Conservation (phyloP, 495 filamentous ascomycete species). For the Letharia lupina region DNA sequence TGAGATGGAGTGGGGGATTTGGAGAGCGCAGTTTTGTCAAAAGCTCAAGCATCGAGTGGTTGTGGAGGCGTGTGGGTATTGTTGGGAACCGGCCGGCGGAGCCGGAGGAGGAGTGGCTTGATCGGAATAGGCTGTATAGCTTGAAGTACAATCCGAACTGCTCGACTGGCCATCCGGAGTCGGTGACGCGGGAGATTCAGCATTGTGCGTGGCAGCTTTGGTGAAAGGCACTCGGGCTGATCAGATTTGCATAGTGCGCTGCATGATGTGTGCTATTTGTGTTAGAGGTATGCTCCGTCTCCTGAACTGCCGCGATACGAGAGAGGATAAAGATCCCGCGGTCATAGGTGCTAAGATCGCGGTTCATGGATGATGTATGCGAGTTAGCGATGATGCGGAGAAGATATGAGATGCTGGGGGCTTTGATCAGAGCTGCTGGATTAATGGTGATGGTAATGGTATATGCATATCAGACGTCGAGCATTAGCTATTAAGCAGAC, state of each 20-base stretch:
- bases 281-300: slow-evolving; percentile 28
- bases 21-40: slow-evolving; percentile 11
- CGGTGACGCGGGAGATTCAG: too few relatives aligned
- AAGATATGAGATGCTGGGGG: background rate
- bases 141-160: slow-evolving; percentile 17
- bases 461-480: background rate
- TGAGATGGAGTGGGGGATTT: slow-evolving; percentile 15
- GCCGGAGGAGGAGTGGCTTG: slow-evolving; percentile 26
- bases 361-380: background rate
- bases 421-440: background rate
- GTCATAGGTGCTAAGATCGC: slow-evolving; percentile 18
- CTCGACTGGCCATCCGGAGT: slow-evolving; percentile 15
- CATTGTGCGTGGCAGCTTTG: too few relatives aligned
- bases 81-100: slow-evolving; percentile 11
- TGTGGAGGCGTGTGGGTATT: too few relatives aligned
- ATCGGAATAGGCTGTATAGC: slow-evolving; percentile 28
- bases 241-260: too few relatives aligned
- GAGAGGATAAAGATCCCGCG: slow-evolving; percentile 19
- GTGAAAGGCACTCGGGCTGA: too few relatives aligned
- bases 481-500: background rate
- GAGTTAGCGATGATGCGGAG: background rate
- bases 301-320: slow-evolving; percentile 21
- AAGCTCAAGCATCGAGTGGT: too few relatives aligned
- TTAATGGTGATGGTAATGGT: background rate
- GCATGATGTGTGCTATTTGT: slow-evolving; percentile 31